Conservation (phyloP, 305 asterid species). For the Coffea humblotiana region DNA sequence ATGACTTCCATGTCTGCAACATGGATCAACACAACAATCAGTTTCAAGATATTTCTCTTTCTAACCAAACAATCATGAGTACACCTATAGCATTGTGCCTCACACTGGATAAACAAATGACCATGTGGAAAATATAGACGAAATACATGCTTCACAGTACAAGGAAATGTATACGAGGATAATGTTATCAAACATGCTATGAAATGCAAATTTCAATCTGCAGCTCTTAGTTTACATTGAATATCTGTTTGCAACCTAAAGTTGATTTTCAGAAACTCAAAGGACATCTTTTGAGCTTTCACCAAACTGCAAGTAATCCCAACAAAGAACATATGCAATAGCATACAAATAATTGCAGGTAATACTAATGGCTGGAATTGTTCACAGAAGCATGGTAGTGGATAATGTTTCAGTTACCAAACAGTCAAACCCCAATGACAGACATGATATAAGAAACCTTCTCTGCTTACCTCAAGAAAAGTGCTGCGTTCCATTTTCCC, state of each 20-base stretch:
- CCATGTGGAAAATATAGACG: neutral
- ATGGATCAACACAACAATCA: constrained; percentile 6
- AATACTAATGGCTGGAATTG: neutral
- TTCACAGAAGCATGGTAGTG: neutral
- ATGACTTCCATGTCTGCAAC: constrained; percentile 93
- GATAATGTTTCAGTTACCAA: neutral
- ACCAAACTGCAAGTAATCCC: neutral
- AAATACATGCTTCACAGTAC: neutral
- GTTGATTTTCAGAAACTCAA: neutral
- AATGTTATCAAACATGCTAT: neutral
- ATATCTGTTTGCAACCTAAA: neutral
- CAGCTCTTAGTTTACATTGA: neutral
- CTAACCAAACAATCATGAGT: no score
- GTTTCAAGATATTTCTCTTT: neutral
- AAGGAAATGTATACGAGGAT: neutral
- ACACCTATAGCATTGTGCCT: neutral
- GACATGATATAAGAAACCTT: neutral
- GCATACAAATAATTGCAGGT: neutral
- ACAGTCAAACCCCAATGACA: neutral
- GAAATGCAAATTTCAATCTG: neutral
- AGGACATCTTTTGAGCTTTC: neutral
- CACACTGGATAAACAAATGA: neutral
- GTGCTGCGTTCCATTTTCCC: constrained; percentile 95
- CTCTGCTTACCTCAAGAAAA: constrained; percentile 73
- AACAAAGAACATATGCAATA: neutral